A percentile compares a stretch with the other conserved stretches of the same genome.
Conservation (phyloP, 768 basidiomycete species). For the Gymnopilus junonius region DNA sequence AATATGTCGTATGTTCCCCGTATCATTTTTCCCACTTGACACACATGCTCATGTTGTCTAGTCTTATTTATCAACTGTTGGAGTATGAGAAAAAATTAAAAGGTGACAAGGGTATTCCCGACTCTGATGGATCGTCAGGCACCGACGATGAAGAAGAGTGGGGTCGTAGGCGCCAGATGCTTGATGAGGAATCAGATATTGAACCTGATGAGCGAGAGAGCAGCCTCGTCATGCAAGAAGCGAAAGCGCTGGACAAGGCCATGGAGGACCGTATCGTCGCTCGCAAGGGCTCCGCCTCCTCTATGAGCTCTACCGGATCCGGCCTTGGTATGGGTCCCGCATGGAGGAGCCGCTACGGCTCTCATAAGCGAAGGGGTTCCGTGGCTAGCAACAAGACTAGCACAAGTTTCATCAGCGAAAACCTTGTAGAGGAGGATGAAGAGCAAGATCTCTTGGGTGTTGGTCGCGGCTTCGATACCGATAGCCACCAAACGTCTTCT, state of each 20-base stretch:
- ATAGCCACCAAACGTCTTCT: conserved; percentile 44
- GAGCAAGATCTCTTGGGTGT: conserved; percentile 72
- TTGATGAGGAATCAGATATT: conserved; percentile 60
- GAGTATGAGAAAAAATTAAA: conserved; percentile 85
- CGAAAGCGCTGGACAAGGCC: conserved; percentile 81
- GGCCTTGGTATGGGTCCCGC: conserved; percentile 70
- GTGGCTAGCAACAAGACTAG: conserved; percentile 71
- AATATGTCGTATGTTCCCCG: conserved; percentile 85
- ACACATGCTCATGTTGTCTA: conserved; percentile 35
- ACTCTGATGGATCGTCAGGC: conserved; percentile 58
- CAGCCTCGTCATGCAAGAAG: conserved; percentile 70
- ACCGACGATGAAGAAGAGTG: conserved; percentile 77
- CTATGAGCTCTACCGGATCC: conserved; percentile 55
- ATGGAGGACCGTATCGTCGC: conserved; percentile 85
- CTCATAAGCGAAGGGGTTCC: conserved; percentile 75
- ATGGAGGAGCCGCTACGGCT: conserved; percentile 66
- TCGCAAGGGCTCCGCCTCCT: conserved; percentile 72
- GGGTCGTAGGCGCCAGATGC: conserved; percentile 65
- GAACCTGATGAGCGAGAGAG: conserved; percentile 59
- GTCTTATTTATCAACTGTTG: conserved; percentile 91
- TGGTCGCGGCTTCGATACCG: conserved; percentile 65
- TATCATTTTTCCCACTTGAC: conserved; percentile 18
- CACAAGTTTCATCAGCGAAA: conserved; percentile 76
- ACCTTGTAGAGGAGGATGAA: conserved; percentile 84
- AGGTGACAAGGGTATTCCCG: conserved; percentile 43